Evolutionary conservation across 208 protist genomes (phyloP).

Genomic region (Leishmania guyanensis): DNA sequence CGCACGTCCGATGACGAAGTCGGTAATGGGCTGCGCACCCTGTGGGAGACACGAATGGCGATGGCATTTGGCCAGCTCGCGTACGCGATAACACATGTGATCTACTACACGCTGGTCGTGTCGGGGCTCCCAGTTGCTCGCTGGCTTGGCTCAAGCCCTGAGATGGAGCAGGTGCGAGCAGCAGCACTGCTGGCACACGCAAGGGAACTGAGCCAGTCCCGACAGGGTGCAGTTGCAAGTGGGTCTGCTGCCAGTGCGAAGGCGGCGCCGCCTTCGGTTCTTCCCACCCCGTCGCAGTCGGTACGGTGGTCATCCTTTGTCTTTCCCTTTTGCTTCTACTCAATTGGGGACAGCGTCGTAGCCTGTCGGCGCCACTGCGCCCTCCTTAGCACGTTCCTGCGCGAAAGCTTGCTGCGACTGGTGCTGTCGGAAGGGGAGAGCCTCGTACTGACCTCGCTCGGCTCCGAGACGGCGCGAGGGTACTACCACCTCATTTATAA

Average conservation of each 20-base stretch:
- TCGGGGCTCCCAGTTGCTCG: constrained; percentile 28
- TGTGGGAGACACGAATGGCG: constrained; percentile 57
- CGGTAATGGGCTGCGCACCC: constrained; percentile 21
- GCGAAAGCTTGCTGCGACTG: constrained; percentile 84
- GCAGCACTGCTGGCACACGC: constrained; percentile 20
- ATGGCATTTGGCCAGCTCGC: constrained; percentile 63
- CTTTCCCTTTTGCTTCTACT: constrained; percentile 40
- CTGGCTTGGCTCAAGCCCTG: constrained; percentile 29
- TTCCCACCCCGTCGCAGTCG: background rate
- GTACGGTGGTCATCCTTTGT: constrained; percentile 10
- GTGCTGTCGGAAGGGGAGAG: constrained; percentile 88
- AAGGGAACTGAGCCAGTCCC: background rate
- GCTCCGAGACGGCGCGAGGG: constrained; percentile 67
- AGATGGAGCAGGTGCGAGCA: constrained; percentile 32
- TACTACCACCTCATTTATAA: constrained; percentile 87
- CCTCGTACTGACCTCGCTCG: constrained; percentile 76
- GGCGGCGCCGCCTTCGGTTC: background rate
- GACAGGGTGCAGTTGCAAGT: background rate
- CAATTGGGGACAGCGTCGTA: background rate
- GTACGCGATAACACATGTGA: constrained; percentile 44
- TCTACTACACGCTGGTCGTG: constrained; percentile 55
- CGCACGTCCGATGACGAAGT: constrained; percentile 2
- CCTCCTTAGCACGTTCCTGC: constrained; percentile 66
- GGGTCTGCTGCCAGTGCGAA: background rate
- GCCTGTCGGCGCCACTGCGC: constrained; percentile 20